phyloP scores from a whole-genome alignment of 2,329 filamentous ascomycete species.

The Pseudogymnoascus sp. region DNA sequence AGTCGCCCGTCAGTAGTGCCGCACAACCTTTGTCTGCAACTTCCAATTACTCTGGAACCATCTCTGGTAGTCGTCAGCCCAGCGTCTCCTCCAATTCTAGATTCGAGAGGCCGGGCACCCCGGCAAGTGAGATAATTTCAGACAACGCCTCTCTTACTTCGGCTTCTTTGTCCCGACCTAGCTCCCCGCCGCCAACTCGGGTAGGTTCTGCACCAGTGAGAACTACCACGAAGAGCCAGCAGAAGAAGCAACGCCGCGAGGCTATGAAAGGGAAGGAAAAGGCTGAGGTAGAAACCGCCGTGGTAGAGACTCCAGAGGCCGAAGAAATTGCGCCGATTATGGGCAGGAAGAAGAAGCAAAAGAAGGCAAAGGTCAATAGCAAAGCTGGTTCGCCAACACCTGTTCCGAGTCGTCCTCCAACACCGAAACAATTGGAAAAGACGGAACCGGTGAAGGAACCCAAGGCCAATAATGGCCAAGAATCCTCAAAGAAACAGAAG shows the following conservation, averaged over 20 bases:
- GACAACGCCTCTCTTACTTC: slow-evolving; percentile 71
- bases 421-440: slow-evolving; percentile 16
- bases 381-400: slow-evolving; percentile 24
- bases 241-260: slow-evolving; percentile 68
- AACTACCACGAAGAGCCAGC: slow-evolving; percentile 67
- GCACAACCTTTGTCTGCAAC: slow-evolving; percentile 28
- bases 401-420: slow-evolving; percentile 21
- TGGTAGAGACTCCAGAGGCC: slow-evolving; percentile 29
- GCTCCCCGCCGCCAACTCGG: slow-evolving; percentile 60
- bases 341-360: slow-evolving; percentile 78
- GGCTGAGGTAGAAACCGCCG: slow-evolving; percentile 47
- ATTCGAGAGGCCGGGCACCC: slow-evolving; percentile 59
- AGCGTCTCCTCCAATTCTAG: slow-evolving; percentile 41
- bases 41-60: slow-evolving; percentile 32
- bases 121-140: slow-evolving; percentile 66
- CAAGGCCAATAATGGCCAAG: not conserved
- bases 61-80: slow-evolving; percentile 42
- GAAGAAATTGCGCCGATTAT: slow-evolving; percentile 61
- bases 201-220: slow-evolving; percentile 64
- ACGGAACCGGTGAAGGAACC: slow-evolving; percentile 12
- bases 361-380: slow-evolving; percentile 55
- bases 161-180: slow-evolving; percentile 63
- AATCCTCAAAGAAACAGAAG: slow-evolving; percentile 12
- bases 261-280: slow-evolving; percentile 57
- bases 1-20: slow-evolving; percentile 38